A percentile compares a stretch with the other conserved stretches of the same genome.
These are phyloP conservation scores for Hyphopichia pseudoburtonii DNA, from an alignment of 1,139 yeast genomes.

Conservation along the genomic window DNA sequence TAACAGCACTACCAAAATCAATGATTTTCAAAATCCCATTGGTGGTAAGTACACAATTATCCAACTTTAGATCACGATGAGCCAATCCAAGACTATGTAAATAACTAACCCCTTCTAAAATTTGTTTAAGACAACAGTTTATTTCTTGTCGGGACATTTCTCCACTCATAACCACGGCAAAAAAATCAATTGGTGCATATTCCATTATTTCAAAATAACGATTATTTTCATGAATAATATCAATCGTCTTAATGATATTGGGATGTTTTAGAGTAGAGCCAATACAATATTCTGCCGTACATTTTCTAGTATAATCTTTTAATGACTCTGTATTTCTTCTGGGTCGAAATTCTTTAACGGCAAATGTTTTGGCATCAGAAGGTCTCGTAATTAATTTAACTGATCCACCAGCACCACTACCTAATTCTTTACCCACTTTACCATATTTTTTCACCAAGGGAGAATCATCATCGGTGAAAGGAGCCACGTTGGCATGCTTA, in stretches of 20 bases:
- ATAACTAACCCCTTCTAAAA: constrained; percentile 79
- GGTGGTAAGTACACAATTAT: constrained; percentile 86
- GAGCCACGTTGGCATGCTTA: constrained; percentile 25
- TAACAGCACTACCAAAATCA: constrained; percentile 96
- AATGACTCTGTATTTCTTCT: constrained; percentile 79
- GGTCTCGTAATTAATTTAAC: constrained; percentile 84
- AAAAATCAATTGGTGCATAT: constrained; percentile 88
- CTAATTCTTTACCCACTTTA: constrained; percentile 83
- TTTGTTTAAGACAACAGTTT: constrained; percentile 87
- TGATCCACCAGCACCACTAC: constrained; percentile 98
- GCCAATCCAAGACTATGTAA: constrained; percentile 89
- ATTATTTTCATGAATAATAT: constrained; percentile 86
- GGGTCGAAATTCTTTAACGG: constrained; percentile 94
- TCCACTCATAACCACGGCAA: constrained; percentile 94
- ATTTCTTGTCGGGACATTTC: constrained; percentile 85
- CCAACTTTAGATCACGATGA: constrained; percentile 92
- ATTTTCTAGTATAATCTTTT: constrained; percentile 90
- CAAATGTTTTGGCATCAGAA: constrained; percentile 81
- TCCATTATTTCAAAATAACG: constrained; percentile 92
- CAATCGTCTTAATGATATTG: constrained; percentile 87
- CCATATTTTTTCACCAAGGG: constrained; percentile 82
- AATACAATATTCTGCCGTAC: constrained; percentile 95
- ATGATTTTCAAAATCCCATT: constrained; percentile 88
- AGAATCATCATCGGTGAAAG: constrained; percentile 56
- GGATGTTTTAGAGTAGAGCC: constrained; percentile 91